These are phyloP conservation scores for Porogramme epimiltina DNA, from an alignment of 1,284 basidiomycete species.

Conservation along the genomic window DNA sequence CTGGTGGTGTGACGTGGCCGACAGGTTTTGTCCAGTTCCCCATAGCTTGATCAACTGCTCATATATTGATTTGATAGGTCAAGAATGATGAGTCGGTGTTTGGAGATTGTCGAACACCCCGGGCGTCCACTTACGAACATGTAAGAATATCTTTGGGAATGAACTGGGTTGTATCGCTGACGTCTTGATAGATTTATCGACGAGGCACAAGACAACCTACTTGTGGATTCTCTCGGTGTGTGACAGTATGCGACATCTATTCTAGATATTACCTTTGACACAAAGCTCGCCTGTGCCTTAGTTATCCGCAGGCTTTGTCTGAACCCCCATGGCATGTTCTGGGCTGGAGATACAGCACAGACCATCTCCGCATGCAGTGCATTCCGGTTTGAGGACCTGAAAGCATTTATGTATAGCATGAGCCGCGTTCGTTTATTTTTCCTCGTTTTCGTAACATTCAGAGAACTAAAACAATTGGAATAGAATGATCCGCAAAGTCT, in stretches of 20 bases:
- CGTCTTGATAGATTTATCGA: constrained; percentile 57
- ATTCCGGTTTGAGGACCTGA: constrained; percentile 71
- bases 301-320: constrained; percentile 60
- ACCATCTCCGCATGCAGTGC: constrained; percentile 74
- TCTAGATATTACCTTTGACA: background rate
- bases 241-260: background rate
- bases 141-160: constrained; percentile 57
- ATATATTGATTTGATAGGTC: constrained; percentile 27
- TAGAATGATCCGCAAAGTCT: background rate
- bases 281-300: constrained; percentile 25
- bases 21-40: constrained; percentile 48
- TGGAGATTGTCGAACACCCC: too few species aligned
- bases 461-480: constrained; percentile 36
- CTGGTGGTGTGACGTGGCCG: constrained; percentile 54
- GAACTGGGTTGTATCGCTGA: background rate
- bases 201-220: constrained; percentile 71
- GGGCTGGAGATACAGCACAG: constrained; percentile 80
- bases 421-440: constrained; percentile 47
- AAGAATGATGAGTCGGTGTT: background rate
- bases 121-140: constrained; percentile 22
- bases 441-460: background rate
- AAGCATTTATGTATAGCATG: constrained; percentile 59
- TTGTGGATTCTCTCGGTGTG: constrained; percentile 64
- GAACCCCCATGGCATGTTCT: constrained; percentile 69
- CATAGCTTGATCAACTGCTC: constrained; percentile 54